Conservation (phyloP, 108 stramenopile genomes). For the Cyclotella kingstonii region DNA sequence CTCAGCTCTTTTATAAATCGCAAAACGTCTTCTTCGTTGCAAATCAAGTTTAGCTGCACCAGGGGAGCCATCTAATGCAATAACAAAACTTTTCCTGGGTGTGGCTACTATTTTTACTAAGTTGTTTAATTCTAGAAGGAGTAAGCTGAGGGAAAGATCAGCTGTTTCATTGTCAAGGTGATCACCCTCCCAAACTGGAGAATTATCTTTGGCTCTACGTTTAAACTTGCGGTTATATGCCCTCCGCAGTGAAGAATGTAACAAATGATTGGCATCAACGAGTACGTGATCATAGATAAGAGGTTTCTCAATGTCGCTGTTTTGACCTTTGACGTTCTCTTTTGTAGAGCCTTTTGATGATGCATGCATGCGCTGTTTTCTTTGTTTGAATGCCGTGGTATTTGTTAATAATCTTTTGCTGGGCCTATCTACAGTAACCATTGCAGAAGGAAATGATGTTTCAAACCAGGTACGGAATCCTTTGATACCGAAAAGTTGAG, state of each 20-base stretch:
- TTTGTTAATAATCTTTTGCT: background rate
- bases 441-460: conserved; percentile 67
- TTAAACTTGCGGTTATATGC: conserved; percentile 26
- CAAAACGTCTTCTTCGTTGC: conserved; percentile 63
- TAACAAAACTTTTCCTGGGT: conserved; percentile 71
- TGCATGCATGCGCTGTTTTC: background rate
- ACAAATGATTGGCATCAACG: conserved; percentile 86
- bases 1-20: conserved; percentile 42
- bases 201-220: background rate
- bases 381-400: background rate
- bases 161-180: conserved; percentile 27
- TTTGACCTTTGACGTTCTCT: background rate
- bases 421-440: conserved; percentile 32
- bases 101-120: conserved; percentile 45
- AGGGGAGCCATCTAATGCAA: conserved; percentile 86
- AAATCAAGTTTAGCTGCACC: conserved; percentile 82
- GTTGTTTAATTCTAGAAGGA: conserved; percentile 72
- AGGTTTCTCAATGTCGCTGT: background rate
- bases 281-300: conserved; percentile 85
- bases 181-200: conserved; percentile 3
- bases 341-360: background rate
- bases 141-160: conserved; percentile 48
- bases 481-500: conserved; percentile 63
- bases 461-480: conserved; percentile 85
- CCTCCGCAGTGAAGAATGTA: conserved; percentile 64